Evolutionary conservation across 352 stramenopile species (phyloP).

Genomic region (Globisporangium okanoganense): DNA sequence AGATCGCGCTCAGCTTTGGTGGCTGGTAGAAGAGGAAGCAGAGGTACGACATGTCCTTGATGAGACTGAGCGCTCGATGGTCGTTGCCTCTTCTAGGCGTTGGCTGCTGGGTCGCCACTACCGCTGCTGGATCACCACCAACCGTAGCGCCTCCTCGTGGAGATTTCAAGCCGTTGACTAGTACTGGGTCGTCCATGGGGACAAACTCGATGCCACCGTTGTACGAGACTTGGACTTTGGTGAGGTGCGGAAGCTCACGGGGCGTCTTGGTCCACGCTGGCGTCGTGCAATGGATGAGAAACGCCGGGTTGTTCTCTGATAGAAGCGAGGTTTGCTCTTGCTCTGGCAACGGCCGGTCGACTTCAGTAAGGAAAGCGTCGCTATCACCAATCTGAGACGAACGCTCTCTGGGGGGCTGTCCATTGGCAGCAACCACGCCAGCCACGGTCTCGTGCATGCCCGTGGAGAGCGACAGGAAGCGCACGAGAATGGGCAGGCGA

Average conservation of each 20-base stretch:
- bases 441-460: conserved; percentile 17
- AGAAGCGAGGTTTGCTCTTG: not conserved
- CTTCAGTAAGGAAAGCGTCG: not conserved
- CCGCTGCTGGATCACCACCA: not conserved
- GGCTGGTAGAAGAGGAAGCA: conserved; percentile 75
- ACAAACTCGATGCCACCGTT: conserved; percentile 56
- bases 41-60: conserved; percentile 62
- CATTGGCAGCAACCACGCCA: conserved; percentile 10
- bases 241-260: conserved; percentile 39
- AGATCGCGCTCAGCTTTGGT: conserved; percentile 40
- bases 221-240: conserved; percentile 69
- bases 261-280: conserved; percentile 33
- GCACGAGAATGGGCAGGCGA: conserved; percentile 39
- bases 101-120: not conserved
- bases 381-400: not conserved
- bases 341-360: not conserved
- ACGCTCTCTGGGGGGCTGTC: not conserved
- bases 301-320: conserved; percentile 26
- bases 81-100: not conserved
- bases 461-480: conserved; percentile 40
- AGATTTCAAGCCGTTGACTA: conserved; percentile 2
- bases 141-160: not conserved
- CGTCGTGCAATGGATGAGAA: conserved; percentile 42
- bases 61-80: conserved; percentile 18
- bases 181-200: conserved; percentile 21